Evolutionary conservation across 805 yeast species (phyloP).

Genomic region (Citeromyces matritensis): DNA sequence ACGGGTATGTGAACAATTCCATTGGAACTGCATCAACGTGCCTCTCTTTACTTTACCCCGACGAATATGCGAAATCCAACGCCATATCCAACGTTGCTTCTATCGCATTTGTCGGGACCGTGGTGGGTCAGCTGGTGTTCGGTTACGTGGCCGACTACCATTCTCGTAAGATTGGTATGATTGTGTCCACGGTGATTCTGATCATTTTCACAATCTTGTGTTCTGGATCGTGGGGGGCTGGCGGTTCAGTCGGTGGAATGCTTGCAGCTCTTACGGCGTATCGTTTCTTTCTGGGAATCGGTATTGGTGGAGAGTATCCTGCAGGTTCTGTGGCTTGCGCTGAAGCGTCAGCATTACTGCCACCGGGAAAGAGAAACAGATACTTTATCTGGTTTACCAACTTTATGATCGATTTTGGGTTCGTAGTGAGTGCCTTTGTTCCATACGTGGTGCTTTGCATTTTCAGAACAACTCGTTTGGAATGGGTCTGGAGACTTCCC

Average conservation of each 20-base stretch:
- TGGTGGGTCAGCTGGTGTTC: conserved; percentile 69
- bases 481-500: conserved; percentile 84
- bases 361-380: conserved; percentile 77
- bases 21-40: conserved; percentile 67
- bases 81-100: conserved; percentile 76
- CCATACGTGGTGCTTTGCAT: conserved; percentile 82
- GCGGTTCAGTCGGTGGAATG: conserved; percentile 57
- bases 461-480: conserved; percentile 52
- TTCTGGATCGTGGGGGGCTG: conserved; percentile 81
- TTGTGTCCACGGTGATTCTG: conserved; percentile 59
- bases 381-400: conserved; percentile 85
- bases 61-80: conserved; percentile 38
- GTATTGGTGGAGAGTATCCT: conserved; percentile 93
- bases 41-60: conserved; percentile 50
- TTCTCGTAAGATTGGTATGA: conserved; percentile 76
- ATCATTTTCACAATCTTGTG: conserved; percentile 66
- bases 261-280: conserved; percentile 73
- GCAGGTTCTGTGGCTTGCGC: conserved; percentile 90
- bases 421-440: conserved; percentile 70
- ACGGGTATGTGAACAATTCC: conserved; percentile 84
- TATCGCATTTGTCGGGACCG: conserved; percentile 86
- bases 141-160: conserved; percentile 71
- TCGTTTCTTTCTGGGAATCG: conserved; percentile 80
- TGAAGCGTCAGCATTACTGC: conserved; percentile 69
- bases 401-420: conserved; percentile 76